Base-by-base conservation (phyloP, 768 basidiomycete genomes). In the Sarcomyxa edulis region DNA sequence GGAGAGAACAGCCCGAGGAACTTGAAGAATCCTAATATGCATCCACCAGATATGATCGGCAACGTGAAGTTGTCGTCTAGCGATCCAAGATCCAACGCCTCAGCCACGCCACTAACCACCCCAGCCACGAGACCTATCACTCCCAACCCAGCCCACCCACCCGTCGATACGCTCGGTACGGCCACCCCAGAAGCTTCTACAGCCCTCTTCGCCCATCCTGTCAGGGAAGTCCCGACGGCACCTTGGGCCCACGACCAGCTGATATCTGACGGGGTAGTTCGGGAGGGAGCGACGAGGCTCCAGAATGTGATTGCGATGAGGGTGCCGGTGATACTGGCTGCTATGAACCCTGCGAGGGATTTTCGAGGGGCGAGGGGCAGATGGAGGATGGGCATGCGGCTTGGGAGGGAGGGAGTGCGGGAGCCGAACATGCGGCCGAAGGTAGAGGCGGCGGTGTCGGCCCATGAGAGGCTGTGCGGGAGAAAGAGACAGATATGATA, bases 361-460 rank as follows among this genome's bases (percentile, higher is more conserved):
- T 95, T 95, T 40, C 87, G 75, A 0, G 82, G 77, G 0, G 89
- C 87, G 35, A 94, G 71, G 0, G 80, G 86, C 28, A 92, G 64
- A 2, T 48, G 71, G 56, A 64, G 65, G 53, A 60, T 54, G n/a
- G 71, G 69, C 1, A 66, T 39, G 7, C 57, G 57, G 12, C 62
- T 16, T 8, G 69, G 70, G 66, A 3, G 73, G 4, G 63, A 71
- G 1, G 77, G 74, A 0, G 90, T 89, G 32, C 64, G 61, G n/a
- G 66, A 64, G 27, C 90, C 89, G 56, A 76, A 90, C 23, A 90
- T 65, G n/a, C 93, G 79, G 30, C 93, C 93, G 47, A 95, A 67
- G 9, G 89, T 94, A 7, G 93, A 95, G 5, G 93, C 93, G 12
- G 91, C 81, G 1, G 93, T 95, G 59, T 96, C 93, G 0, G 90